Percentiles rank a stretch among this genome's conserved stretches.
These are phyloP conservation scores for Hanseniaspora meyeri DNA, from an alignment of 805 yeast species.

Conservation along the genomic window DNA sequence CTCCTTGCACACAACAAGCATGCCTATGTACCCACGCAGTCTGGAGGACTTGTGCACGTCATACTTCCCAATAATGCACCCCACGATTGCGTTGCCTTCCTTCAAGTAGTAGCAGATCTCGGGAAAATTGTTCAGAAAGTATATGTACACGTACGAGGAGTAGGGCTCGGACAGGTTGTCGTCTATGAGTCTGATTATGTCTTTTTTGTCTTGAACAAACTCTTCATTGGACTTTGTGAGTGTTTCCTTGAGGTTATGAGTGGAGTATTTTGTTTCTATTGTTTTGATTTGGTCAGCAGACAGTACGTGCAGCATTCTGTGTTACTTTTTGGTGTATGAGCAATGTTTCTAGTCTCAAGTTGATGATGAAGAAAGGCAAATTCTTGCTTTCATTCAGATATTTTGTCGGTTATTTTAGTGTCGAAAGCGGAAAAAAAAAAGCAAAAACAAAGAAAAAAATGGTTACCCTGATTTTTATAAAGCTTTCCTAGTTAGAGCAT, in stretches of 20 bases:
- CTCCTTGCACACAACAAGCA: slow-evolving; percentile 71
- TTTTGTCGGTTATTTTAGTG: too few species aligned
- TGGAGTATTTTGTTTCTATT: not conserved
- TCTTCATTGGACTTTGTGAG: not conserved
- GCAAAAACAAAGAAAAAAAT: too few species aligned
- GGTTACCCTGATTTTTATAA: not conserved
- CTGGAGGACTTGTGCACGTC: slow-evolving; percentile 56
- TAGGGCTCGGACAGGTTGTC: slow-evolving; percentile 84
- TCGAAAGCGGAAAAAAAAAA: too few species aligned
- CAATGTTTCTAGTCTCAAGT: too few species aligned
- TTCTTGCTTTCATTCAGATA: too few species aligned
- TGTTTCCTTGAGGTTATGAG: not conserved
- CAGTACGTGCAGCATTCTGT: not conserved
- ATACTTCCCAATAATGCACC: slow-evolving; percentile 72
- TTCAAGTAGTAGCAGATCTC: slow-evolving; percentile 59
- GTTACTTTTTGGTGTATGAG: not conserved
- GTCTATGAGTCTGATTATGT: slow-evolving; percentile 47
- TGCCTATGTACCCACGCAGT: slow-evolving; percentile 84
- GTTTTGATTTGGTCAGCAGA: not conserved
- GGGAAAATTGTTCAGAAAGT: slow-evolving; percentile 85
- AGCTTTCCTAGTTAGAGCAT: not conserved
- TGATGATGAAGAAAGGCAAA: too few species aligned
- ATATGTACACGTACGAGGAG: slow-evolving; percentile 83
- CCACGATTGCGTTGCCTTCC: slow-evolving; percentile 39
- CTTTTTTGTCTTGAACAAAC: slow-evolving; percentile 18